Percentiles rank a stretch among this genome's conserved stretches.
Evolutionary conservation across 495 filamentous ascomycete genomes (phyloP).

Genomic region (Penicillium samsonianum): DNA sequence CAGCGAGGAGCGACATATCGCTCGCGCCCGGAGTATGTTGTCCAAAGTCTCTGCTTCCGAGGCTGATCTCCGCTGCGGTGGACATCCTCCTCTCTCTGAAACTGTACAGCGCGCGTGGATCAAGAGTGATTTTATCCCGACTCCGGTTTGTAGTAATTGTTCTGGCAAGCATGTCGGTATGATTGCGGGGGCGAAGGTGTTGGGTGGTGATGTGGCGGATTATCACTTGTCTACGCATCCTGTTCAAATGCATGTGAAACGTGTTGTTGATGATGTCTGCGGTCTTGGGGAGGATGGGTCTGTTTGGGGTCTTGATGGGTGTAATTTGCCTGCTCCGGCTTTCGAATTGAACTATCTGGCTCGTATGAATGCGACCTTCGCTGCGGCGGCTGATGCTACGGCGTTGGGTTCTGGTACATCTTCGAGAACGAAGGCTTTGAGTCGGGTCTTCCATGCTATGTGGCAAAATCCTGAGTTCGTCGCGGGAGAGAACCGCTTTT

Average conservation of each 20-base stretch:
- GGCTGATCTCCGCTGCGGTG: conserved; percentile 39
- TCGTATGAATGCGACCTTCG: conserved; percentile 33
- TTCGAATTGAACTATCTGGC: conserved; percentile 28
- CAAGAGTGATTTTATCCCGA: conserved; percentile 37
- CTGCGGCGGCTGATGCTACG: conserved; percentile 20
- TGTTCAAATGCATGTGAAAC: conserved; percentile 35
- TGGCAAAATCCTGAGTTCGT: conserved; percentile 34
- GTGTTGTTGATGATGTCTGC: conserved; percentile 30
- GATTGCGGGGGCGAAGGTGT: conserved; percentile 36
- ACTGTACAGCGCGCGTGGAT: conserved; percentile 38
- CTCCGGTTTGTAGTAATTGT: conserved; percentile 38
- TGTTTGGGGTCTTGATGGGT: conserved; percentile 42
- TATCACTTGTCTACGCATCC: conserved; percentile 35
- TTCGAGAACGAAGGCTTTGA: conserved; percentile 14
- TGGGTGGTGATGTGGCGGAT: conserved; percentile 25
- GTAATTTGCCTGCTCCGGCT: conserved; percentile 42
- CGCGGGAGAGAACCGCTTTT: conserved; percentile 41
- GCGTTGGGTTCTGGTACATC: not conserved
- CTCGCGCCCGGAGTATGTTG: conserved; percentile 36
- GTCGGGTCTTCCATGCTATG: conserved; percentile 39
- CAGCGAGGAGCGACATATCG: conserved; percentile 42
- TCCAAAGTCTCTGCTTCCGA: conserved; percentile 26
- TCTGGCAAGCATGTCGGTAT: conserved; percentile 47
- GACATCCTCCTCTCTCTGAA: conserved; percentile 35
- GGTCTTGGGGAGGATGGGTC: conserved; percentile 19